Base-by-base conservation (phyloP, 352 stramenopile genomes). In the Pythium folliculosum region DNA sequence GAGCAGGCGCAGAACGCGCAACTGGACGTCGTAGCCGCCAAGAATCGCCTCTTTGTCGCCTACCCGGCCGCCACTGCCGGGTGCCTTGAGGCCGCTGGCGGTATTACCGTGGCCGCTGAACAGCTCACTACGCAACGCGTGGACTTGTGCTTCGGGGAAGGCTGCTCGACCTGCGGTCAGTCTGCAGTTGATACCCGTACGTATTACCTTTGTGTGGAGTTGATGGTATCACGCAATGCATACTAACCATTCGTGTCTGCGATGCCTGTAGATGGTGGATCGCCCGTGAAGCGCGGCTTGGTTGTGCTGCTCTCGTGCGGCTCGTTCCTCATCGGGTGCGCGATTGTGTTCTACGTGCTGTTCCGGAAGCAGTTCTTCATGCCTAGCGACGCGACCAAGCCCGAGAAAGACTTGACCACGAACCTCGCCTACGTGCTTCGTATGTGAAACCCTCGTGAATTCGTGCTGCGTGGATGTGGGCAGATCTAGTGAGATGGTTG, bases 371-470 rank as follows among this genome's bases (percentile, higher is more conserved):
- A 75, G 48, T 82, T 73, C 57, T 78, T 67, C 30, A 59, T 62
- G n/a, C 60, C 70, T 2, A 65, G 47, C n/a, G 69, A 82, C 38
- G 58, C 60, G 12, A 70, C 71, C 22, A 89, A 86, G 58, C 71
- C 65, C 10, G 82, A 88, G 51, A 86, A 88, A 37, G 82, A 89
- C 23, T 30, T 86, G 19, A 71, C 71, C 7, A 77, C 80, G 6
- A 82, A 81, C 54, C 55, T 90, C 19, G 75, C 79, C 30, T 88
- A 86, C 54, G 81, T 88, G 25, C 62, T 86, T 16, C 72, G 73
- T 17, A 65, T 81, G 47, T 77, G 51, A 69, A 47, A 17, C 23
- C 22, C 38, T 14, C 25, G 37, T 22, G 21, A 8, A 3, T 17
- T 44, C 13, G 25, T 54, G 40, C 13, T 23, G 9, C n/a, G 32